phyloP scores from a whole-genome alignment of 1,139 yeast species.

The Hyphopichia khmerensis region DNA sequence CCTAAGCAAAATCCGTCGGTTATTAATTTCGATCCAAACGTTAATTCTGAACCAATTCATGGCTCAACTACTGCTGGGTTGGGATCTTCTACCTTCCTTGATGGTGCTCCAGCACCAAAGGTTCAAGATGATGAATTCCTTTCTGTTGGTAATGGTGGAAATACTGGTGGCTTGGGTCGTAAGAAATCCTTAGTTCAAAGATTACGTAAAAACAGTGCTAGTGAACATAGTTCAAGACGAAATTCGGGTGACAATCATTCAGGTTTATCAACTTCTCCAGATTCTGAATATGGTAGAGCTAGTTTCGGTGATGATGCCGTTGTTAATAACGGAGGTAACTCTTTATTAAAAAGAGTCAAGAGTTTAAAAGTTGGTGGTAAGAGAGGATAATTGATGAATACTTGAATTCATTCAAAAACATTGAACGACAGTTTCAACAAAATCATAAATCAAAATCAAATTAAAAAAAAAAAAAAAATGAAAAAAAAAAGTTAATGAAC shows the following conservation, averaged over 20 bases:
- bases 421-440: no score
- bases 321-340: constrained; percentile 29
- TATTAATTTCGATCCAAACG: constrained; percentile 67
- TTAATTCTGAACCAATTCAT: constrained; percentile 72
- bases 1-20: constrained; percentile 55
- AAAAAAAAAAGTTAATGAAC: not conserved
- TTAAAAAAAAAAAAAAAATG: not conserved
- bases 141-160: constrained; percentile 9
- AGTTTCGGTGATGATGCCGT: constrained; percentile 26
- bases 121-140: constrained; percentile 28
- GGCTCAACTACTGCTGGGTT: constrained; percentile 85
- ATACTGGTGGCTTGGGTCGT: constrained; percentile 51
- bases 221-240: constrained; percentile 34
- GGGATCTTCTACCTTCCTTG: constrained; percentile 89
- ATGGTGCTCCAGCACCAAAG: constrained; percentile 92
- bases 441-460: not conserved
- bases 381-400: constrained; percentile 4
- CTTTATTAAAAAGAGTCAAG: constrained; percentile 79
- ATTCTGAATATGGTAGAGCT: constrained; percentile 4
- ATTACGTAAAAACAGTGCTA: constrained; percentile 47
- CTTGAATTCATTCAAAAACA: no score
- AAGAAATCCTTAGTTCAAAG: constrained; percentile 77
- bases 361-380: constrained; percentile 72
- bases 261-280: constrained; percentile 1
- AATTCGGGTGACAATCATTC: constrained; percentile 28